Evolutionary conservation across 495 filamentous ascomycete species (phyloP), one percentile per base, ranked within the genome.

Genomic region (Physcia stellaris): DNA sequence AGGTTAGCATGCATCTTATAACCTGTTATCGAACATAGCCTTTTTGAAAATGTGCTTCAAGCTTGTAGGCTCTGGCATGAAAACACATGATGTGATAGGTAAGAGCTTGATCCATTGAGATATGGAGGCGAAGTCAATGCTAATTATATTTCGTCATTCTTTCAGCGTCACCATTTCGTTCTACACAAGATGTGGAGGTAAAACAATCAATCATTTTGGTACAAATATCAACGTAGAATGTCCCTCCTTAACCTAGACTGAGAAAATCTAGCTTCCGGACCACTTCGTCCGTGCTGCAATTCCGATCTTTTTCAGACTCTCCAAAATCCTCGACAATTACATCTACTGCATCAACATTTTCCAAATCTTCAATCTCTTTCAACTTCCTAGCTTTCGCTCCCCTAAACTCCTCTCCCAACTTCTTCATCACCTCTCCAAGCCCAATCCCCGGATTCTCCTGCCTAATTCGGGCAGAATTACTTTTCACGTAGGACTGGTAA

Each of bases 401-500:
- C 22, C 40, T 41, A 16, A 44, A 53, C 10, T 47, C 47, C 33
- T 23, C 41, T 24, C 50, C 47, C 29, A 53, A 15, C 13, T 47
- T 39, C 13, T 33, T 29, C 50, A 53, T 53, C 4, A 46, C 24
- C 33, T 48, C 42, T 16, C 39, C 46, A 18, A 47, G 40, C 2
- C 39, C 27, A 13, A n/a, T 41, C 28, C 35, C 41, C 23, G 46
- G 39, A 10, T 43, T 51, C 23, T 46, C 41, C 11, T 23, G 31
- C 38, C 34, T 47, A 6, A 52, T 37, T 20, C 46, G 35, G 23
- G 42, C 46, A 33, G 43, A 40, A 26, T 52, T 33, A 19, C 21
- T 24, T 35, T 49, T 49, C 35, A 84, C 64, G 54, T 80, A 87
- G 6, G 56, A 50, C 49, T 83, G 73, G 55, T 83, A 87, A 32